Evolutionary conservation across 2,329 filamentous ascomycete species (phyloP).

Genomic region (Fusarium sambucinum): DNA sequence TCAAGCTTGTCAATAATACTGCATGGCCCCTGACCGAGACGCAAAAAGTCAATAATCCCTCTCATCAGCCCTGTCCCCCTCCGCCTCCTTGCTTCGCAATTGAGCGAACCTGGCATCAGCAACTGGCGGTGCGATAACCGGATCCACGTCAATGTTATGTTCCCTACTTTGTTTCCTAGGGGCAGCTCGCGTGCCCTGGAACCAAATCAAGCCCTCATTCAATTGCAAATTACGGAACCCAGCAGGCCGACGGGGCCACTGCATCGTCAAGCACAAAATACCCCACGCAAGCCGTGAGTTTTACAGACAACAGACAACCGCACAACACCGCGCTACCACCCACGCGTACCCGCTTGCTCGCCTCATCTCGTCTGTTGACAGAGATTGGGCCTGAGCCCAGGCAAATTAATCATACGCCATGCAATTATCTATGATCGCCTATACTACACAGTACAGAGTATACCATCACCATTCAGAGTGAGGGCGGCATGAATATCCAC

Average conservation of each 20-base stretch:
- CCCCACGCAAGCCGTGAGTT: constrained; percentile 34
- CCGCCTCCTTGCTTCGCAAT: constrained; percentile 24
- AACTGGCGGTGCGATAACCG: constrained; percentile 24
- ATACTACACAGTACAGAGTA: too few relatives aligned
- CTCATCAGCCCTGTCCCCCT: constrained; percentile 36
- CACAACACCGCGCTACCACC: constrained; percentile 20
- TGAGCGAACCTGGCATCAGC: constrained; percentile 8
- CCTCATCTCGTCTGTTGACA: constrained; percentile 30
- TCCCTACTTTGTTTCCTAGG: constrained; percentile 1
- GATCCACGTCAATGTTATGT: constrained; percentile 20
- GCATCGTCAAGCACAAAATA: constrained; percentile 14
- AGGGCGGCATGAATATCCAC: constrained; percentile 36
- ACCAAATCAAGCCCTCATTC: constrained; percentile 34
- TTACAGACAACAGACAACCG: constrained; percentile 13
- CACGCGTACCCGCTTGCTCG: constrained; percentile 33
- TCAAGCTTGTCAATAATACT: neutral
- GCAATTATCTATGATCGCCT: constrained; percentile 4
- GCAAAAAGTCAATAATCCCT: constrained; percentile 30
- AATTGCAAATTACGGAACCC: constrained; percentile 30
- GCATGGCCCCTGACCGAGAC: constrained; percentile 21
- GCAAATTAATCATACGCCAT: constrained; percentile 44
- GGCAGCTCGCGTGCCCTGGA: constrained; percentile 37
- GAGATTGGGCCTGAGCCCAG: constrained; percentile 21
- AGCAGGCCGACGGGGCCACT: constrained; percentile 28
- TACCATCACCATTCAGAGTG: constrained; percentile 9